Base-by-base conservation (phyloP, 2,329 filamentous ascomycete genomes). In the Epichloe coenophiala region DNA sequence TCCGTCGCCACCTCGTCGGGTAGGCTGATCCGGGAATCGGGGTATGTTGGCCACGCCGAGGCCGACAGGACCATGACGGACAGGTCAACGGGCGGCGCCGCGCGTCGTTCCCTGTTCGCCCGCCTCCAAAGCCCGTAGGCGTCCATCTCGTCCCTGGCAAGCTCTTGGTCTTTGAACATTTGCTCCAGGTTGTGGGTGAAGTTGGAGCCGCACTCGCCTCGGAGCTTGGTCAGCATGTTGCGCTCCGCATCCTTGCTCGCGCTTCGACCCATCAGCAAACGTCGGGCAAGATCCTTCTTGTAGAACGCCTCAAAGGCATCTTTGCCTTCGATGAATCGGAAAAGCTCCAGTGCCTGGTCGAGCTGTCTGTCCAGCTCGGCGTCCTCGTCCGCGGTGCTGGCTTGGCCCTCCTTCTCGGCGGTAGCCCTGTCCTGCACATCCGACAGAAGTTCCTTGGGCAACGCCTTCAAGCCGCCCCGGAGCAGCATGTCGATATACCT, bases 301-400 rank as follows among this genome's bases (percentile, higher is more conserved):
- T 99, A 99, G 64, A 98, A 98, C 1, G 93, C 91, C 65, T 98
- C 93, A 56, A 99, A 98, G 0, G 96, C 87, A 50, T 94, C 91
- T 65, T 98, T 98, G 57, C 93, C 93, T 62, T 97, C 84, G 36
- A 99, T 88, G 65, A 97, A 97, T 5, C 94, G 81, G 76, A 98
- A 98, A 4, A 99, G 74, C 65, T 97, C 91, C 3, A 99, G 73
- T 0, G 88, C 90, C 62, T 94, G 86, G 59, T 98, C 90, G 11
- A 99, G 75, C 63, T 97, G 93, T 38, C 85, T 81, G 61, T 95
- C 89, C 52, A 99, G 78, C 65, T 96, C 89, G 0, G 85, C 83
- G 63, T 97, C 91, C 63, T 98, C 91, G 59, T 96, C 91, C 35
- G 82, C 83, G 3, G 85, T 80, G 59, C 75, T 82, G 3, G 81